These are phyloP conservation scores for Collybia nuda DNA, from an alignment of 768 basidiomycete species.

Conservation along the genomic window DNA sequence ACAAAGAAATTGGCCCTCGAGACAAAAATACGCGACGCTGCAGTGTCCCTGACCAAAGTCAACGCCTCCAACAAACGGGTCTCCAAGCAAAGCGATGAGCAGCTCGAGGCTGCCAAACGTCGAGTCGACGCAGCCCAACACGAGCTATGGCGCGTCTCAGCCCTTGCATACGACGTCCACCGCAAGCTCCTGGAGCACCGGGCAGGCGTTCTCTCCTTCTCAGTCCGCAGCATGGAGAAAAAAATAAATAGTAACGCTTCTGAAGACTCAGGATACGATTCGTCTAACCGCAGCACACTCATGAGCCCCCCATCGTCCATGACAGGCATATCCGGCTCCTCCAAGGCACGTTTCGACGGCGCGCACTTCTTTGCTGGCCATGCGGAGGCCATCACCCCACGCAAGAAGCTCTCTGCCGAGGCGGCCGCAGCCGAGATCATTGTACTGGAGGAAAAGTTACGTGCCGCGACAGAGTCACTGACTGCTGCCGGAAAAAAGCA, in stretches of 20 bases:
- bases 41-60: constrained; percentile 69
- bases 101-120: constrained; percentile 70
- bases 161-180: constrained; percentile 61
- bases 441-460: constrained; percentile 64
- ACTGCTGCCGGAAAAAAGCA: constrained; percentile 60
- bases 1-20: constrained; percentile 77
- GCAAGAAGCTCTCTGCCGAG: constrained; percentile 39
- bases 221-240: constrained; percentile 67
- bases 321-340: constrained; percentile 38
- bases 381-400: constrained; percentile 62
- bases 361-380: constrained; percentile 87
- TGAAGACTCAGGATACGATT: constrained; percentile 55
- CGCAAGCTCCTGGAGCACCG: constrained; percentile 77
- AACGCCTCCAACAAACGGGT: constrained; percentile 58
- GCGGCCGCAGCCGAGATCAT: constrained; percentile 43
- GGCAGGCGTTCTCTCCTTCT: constrained; percentile 75
- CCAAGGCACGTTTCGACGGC: constrained; percentile 69
- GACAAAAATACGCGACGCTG: constrained; percentile 87
- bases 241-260: constrained; percentile 28
- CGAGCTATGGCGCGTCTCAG: constrained; percentile 69
- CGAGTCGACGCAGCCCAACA: constrained; percentile 71
- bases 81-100: constrained; percentile 66
- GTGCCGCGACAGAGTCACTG: constrained; percentile 57
- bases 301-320: constrained; percentile 51
- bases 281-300: constrained; percentile 48